Percentiles rank a stretch among this genome's conserved stretches.
These are phyloP conservation scores for Rhodomyrtus psidioides DNA, from an alignment of 441 rosid genomes.

Conservation along the genomic window DNA sequence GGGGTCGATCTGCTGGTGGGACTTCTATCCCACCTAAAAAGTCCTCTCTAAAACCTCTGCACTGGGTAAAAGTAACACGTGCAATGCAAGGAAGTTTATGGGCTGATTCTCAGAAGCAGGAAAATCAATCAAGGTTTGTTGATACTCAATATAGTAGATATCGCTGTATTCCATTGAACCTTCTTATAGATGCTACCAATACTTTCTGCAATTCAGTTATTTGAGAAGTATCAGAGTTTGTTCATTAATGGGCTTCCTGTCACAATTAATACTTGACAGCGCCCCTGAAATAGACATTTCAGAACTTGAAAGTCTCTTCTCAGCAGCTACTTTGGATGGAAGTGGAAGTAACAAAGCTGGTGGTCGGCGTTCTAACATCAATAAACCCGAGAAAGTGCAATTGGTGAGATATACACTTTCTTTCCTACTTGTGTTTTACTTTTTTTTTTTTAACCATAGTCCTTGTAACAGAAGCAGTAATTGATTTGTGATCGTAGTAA, in stretches of 20 bases:
- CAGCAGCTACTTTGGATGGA: conserved; percentile 66
- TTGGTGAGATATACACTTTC: conserved; percentile 38
- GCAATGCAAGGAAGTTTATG: conserved; percentile 92
- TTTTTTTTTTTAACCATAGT: not conserved
- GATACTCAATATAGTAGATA: not conserved
- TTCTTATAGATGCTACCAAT: not conserved
- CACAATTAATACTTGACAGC: conserved; percentile 36
- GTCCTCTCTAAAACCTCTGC: conserved; percentile 76
- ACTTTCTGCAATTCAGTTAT: not conserved
- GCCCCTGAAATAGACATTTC: conserved; percentile 98
- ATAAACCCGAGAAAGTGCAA: conserved; percentile 94
- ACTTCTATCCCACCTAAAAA: conserved; percentile 49
- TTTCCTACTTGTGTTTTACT: not conserved
- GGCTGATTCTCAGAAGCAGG: conserved; percentile 88
- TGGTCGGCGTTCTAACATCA: conserved; percentile 73
- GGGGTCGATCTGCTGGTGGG: conserved; percentile 47
- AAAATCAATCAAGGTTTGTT: conserved; percentile 65
- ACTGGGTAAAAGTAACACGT: conserved; percentile 96
- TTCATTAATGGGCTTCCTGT: not conserved
- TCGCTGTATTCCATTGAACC: not conserved
- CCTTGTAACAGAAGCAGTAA: not conserved
- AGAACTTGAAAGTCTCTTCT: conserved; percentile 93
- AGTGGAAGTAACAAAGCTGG: conserved; percentile 46
- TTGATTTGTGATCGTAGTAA: not conserved
- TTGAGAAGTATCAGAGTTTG: not conserved